These are phyloP conservation scores for Fomitopsis pinicola DNA, from an alignment of 1,284 basidiomycete genomes.

Conservation along the genomic window DNA sequence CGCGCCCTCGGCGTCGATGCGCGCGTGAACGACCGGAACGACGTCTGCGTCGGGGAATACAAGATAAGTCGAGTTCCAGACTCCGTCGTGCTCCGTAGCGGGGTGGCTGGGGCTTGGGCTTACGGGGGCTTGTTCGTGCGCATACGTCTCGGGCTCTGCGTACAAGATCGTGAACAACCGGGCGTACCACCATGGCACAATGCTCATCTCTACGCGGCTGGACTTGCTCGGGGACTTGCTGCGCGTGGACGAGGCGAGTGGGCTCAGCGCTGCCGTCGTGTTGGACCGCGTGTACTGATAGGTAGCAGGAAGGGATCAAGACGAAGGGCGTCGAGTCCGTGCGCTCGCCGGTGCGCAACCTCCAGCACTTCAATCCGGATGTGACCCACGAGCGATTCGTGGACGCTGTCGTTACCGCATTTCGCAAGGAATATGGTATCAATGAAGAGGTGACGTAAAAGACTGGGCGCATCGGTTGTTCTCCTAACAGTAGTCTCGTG, in stretches of 20 bases:
- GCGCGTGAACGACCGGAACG: slow-evolving; percentile 85
- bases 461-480: neutral
- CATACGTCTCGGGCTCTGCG: slow-evolving; percentile 92
- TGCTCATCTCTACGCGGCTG: slow-evolving; percentile 87
- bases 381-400: slow-evolving; percentile 73
- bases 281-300: too few relatives aligned
- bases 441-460: slow-evolving; percentile 34
- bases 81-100: slow-evolving; percentile 5
- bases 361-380: slow-evolving; percentile 51
- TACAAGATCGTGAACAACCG: slow-evolving; percentile 92
- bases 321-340: slow-evolving; percentile 90
- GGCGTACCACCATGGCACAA: slow-evolving; percentile 99
- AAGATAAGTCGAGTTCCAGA: slow-evolving; percentile 66
- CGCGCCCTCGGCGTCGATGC: slow-evolving; percentile 72
- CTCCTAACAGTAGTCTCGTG: neutral
- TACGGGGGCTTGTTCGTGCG: slow-evolving; percentile 1
- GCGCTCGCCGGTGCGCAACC: slow-evolving; percentile 87
- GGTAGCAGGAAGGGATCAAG: slow-evolving; percentile 64
- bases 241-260: slow-evolving; percentile 62
- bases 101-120: slow-evolving; percentile 11
- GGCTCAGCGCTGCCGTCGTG: too few relatives aligned
- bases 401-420: slow-evolving; percentile 68
- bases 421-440: slow-evolving; percentile 61
- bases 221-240: slow-evolving; percentile 71
- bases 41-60: slow-evolving; percentile 76